These are phyloP conservation scores for Plasmodium blacklocki DNA, from an alignment of 169 alveolate species.

Conservation along the genomic window DNA sequence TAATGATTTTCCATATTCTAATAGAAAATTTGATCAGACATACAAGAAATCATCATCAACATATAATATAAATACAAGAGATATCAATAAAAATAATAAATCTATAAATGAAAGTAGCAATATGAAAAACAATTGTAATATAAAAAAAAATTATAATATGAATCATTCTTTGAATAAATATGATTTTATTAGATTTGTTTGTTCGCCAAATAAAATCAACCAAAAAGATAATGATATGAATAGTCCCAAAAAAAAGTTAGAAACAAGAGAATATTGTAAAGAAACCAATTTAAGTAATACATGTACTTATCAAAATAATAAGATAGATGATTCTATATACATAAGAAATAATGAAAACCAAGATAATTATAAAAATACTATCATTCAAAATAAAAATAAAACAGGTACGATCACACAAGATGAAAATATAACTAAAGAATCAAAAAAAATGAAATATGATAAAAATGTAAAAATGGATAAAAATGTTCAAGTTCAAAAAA, in stretches of 20 bases:
- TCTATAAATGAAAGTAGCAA: not conserved
- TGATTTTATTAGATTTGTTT: constrained; percentile 65
- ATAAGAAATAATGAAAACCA: not conserved
- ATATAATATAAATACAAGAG: not conserved
- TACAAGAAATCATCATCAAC: constrained; percentile 20
- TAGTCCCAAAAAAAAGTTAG: not conserved
- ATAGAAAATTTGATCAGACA: constrained; percentile 36
- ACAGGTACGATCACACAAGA: not conserved
- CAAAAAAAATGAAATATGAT: not conserved
- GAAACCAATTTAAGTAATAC: not conserved
- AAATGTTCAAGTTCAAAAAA: not conserved
- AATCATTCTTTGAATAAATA: constrained; percentile 48
- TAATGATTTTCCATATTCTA: constrained; percentile 9
- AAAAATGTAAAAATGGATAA: not conserved
- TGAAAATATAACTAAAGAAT: not conserved
- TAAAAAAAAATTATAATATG: constrained; percentile 3
- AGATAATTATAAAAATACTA: not conserved
- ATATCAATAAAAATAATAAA: constrained; percentile 5
- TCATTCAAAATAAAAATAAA: not conserved
- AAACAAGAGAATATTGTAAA: not conserved
- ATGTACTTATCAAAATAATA: too few relatives aligned
- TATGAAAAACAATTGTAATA: not conserved
- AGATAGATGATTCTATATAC: too few relatives aligned
- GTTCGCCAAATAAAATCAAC: constrained; percentile 59
- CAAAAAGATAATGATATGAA: constrained; percentile 18